Base-by-base conservation (phyloP, 2,329 filamentous ascomycete species). In the Stagonosporopsis chrysanthemi region DNA sequence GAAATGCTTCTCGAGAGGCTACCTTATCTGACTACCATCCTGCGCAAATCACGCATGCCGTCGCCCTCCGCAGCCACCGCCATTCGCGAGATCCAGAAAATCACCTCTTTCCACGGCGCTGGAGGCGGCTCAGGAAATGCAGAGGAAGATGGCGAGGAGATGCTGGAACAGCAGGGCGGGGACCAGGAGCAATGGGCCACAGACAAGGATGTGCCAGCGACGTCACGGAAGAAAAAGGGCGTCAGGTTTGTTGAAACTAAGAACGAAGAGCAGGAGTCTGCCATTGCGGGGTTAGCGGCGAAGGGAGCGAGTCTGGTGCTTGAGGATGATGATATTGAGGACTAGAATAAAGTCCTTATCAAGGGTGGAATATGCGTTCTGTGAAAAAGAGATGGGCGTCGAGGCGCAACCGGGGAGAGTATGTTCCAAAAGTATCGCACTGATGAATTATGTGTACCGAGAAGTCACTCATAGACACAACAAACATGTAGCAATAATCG, bases 1-100 rank as follows among this genome's bases (percentile, higher is more conserved):
- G 91, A 94, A 74, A 83, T 95, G 80, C 77, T 97, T 0, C 84
- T 97, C 23, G 91, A 98, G 63, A 87, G 92, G 8, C 82, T 99
- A 0, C 95, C 95, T 0, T 98, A 96, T 75, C 87, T 95, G 81
- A 83, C 88, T 1, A 83, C 86, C 47, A 90, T 97, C 36, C 58
- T 79, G 3, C 69, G 68, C 19, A 68, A 68, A 23, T 56, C 64
- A 59, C 69, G 75, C 65, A 69, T 53, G 68, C 69, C 53, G 58
- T 58, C 64, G 6, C 64, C 62, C 6, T 58, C 63, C 11, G 60
- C 54, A 6, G 45, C 65, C 38, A 48, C 75, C 39, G 71, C 79
- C 23, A 76, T 84, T 2, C 81, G 80, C 47, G 86, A 89, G 19
- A 81, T 93, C 8, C 86, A 89, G 52, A 88, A 84, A 67, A 84